Evolutionary conservation across 495 filamentous ascomycete genomes (phyloP), one percentile per base, ranked within the genome.

Genomic region (Penicillium egyptiacum): DNA sequence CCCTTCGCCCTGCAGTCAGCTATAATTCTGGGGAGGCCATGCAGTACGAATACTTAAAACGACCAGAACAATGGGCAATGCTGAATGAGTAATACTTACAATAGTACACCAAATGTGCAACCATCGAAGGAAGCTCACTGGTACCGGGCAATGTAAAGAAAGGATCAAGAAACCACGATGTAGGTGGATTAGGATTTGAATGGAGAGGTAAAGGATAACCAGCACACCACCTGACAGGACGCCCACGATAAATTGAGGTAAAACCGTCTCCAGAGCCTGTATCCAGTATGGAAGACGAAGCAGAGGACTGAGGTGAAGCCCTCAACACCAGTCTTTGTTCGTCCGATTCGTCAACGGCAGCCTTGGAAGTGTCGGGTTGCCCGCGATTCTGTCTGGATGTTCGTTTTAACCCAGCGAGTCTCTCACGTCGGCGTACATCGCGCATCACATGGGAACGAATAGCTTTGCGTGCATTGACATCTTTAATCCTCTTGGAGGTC

Each of bases 381-480:
- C 33, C 53, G 30, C 61, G 62, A 28, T 45, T 59, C 14, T 72
- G 66, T 49, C 58, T 67, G 2, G 70, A 64, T 11, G 62, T 67
- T 41, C 71, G 60, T 46, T 73, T 74, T 19, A 66, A 47, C 3
- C 71, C 71, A 0, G 68, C 70, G 17, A 73, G 66, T 51, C 70
- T 62, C 50, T 74, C 71, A 9, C 71, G 71, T 22, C 66, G 68
- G 45, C 71, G 70, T 19, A 74, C 71, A 65, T 74, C 66, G 33
- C 71, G 71, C 71, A 74, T 74, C 7, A 74, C 71, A 64, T 74
- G 71, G 17, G 71, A 74, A 14, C 71, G 66, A 26, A 74, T 74
- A 4, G 66, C 63, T 50, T 71, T 73, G 55, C 71, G 66, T 33
- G 71, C 68, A 58, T 70, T 71, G 44, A 60, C 66, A 71, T 74